Base-by-base conservation (phyloP, 2,329 filamentous ascomycete genomes). In the Bipolaris gigantea region DNA sequence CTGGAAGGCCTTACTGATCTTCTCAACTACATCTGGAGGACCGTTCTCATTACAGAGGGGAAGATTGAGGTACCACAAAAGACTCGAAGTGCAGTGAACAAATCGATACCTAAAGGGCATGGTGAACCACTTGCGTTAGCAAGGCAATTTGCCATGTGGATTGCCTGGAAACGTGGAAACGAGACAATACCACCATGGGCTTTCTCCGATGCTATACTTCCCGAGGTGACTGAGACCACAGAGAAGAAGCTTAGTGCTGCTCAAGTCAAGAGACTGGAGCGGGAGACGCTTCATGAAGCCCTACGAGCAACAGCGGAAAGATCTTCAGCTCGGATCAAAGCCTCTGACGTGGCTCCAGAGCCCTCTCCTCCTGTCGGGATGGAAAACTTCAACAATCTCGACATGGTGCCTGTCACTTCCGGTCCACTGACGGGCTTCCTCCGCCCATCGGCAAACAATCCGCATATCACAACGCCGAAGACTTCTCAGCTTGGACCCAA, bases 101-200 rank as follows among this genome's bases (percentile, higher is more conserved):
- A 79, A 27, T 86, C 84, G 3, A 86, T 88, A 50, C 85, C 85
- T 0, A 87, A 86, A 70, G 80, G 79, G 27, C 76, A 81, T 53
- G 82, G 82, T 33, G 85, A 88, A 50, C 84, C 85, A 4, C 70
- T 87, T n/a, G 80, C 83, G 27, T 72, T 83, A 32, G 81, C 84
- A 51, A 80, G 81, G 61, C 80, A 74, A 15, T 87, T 88, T 60
- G 85, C 84, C 5, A 76, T 86, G 52, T 88, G 85, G 85, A 80
- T 83, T 53, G 83, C 85, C 3, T 88, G 85, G 85, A 88, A 88
- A 68, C 81, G 83, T 50, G 85, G 85, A 10, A 86, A 87, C 64
- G 84, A 86, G 59, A 75, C 75, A 52, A 82, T 85, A 43, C 83
- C 85, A 27, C 76, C 80, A 40, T 88, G 85, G 85, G 84, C 84